Evolutionary conservation across 306 rosid genomes (phyloP), one percentile per base, ranked within the genome.

Genomic region (Castanea crenata): DNA sequence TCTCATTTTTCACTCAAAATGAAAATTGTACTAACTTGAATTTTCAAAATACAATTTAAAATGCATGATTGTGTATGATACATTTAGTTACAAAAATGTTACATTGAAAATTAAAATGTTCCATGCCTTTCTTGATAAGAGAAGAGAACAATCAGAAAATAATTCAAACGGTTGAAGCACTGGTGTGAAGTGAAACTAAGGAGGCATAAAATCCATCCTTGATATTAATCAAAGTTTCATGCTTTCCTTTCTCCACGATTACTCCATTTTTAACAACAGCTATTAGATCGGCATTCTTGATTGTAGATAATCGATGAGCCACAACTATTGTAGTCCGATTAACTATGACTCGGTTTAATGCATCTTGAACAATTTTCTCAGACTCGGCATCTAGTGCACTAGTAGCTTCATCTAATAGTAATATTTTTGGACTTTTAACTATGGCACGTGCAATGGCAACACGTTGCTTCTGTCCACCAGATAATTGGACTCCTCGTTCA

Each of bases 331-430:
- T 88, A 49, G 97, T 91, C 62, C 93, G 73, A 18, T 88, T 73
- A 79, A 88, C 84, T 85, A 88, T 88, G 29, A 89, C 85, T 38
- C 46, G 80, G 64, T 91, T 92, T 55, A 91, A 70, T 54, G 93
- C 96, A 78, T 91, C 93, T 62, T 91, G 97, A 21, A 91, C 93
- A 18, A 89, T 87, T 77, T 85, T 80, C 59, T 91, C 97, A 10
- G 93, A 91, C 80, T 91, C 93, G 0, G 97, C 93, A 83, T 91
- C 97, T 38, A 91, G 87, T 57, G 96, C 93, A 83, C 96, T 91
- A 1, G 96, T 91, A 41, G 95, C 95, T 80, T 91, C 95, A 79
- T 91, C 93, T 44, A 91, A 83, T 5, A 87, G 83, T n/a, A 91
- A 78, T 71, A 91, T 85, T 51, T 85, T 89, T 49, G 93, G 96